Evolutionary conservation across 306 rosid species (phyloP).

Genomic region (Prunus fruticosa): DNA sequence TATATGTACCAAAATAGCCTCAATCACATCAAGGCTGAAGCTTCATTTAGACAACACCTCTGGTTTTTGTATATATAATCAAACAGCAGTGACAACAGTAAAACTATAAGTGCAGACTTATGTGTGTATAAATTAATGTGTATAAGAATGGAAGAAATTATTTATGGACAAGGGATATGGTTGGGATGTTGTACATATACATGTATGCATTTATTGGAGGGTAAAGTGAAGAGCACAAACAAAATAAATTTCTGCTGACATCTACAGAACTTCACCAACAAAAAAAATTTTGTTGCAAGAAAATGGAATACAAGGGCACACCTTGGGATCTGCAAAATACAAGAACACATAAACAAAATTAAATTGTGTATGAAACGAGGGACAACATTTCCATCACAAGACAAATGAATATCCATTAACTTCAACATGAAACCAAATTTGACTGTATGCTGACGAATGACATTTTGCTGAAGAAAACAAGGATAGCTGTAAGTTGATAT

Average conservation of each 20-base stretch:
- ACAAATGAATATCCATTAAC: conserved; percentile 12
- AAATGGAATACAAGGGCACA: conserved; percentile 44
- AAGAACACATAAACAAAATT: conserved; percentile 17
- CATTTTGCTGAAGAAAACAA: not conserved
- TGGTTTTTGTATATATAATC: not conserved
- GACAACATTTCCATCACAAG: conserved; percentile 9
- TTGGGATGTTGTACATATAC: not conserved
- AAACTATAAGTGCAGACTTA: not conserved
- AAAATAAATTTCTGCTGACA: conserved; percentile 12
- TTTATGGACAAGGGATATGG: not conserved
- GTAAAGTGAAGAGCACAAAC: not conserved
- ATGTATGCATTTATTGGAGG: not conserved
- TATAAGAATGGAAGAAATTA: not conserved
- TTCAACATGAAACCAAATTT: not conserved
- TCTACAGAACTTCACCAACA: conserved; percentile 24
- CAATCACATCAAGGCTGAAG: not conserved
- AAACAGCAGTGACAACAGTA: not conserved
- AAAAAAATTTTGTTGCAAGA: conserved; percentile 20
- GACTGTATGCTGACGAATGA: not conserved
- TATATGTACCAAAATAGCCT: not conserved
- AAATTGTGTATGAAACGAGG: conserved; percentile 1
- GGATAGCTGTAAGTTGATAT: not conserved
- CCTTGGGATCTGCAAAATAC: conserved; percentile 88
- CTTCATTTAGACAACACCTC: not conserved
- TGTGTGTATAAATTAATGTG: not conserved